phyloP scores from a whole-genome alignment of 768 basidiomycete genomes.

The Sarcodon aspratus region DNA sequence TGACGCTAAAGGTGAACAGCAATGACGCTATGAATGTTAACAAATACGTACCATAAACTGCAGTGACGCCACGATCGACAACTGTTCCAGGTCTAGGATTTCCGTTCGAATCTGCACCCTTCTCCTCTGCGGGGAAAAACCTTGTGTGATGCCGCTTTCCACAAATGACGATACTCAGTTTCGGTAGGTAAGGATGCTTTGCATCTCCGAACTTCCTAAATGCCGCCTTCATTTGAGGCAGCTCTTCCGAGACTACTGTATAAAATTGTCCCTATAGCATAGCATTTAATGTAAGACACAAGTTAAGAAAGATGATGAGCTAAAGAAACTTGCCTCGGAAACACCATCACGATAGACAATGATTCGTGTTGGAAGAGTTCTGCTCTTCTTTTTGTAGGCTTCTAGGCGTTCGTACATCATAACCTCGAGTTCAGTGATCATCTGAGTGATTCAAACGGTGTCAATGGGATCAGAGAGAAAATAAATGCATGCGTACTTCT shows the following conservation, averaged over 20 bases:
- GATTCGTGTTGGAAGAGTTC: constrained; percentile 30
- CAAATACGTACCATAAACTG: constrained; percentile 26
- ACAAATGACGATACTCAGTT: constrained; percentile 41
- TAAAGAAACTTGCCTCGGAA: constrained; percentile 42
- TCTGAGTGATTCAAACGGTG: constrained; percentile 12
- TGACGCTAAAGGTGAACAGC: not conserved
- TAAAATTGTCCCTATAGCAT: constrained; percentile 33
- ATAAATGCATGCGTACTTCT: constrained; percentile 36
- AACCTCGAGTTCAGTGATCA: constrained; percentile 33
- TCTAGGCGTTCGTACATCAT: constrained; percentile 40
- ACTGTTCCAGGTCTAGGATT: constrained; percentile 43
- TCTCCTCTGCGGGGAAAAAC: constrained; percentile 38
- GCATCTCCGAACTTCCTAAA: constrained; percentile 27
- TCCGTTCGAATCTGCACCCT: constrained; percentile 30
- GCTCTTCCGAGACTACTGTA: constrained; percentile 31
- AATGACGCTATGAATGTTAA: not conserved
- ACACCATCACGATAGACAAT: constrained; percentile 68
- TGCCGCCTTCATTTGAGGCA: constrained; percentile 29
- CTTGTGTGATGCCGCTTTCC: constrained; percentile 50
- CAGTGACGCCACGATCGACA: constrained; percentile 42
- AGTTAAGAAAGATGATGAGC: not conserved
- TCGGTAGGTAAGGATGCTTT: constrained; percentile 28
- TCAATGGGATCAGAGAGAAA: not conserved
- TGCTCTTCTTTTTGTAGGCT: constrained; percentile 25
- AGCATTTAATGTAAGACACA: not conserved